A percentile compares a stretch with the other conserved stretches of the same genome.
Evolutionary conservation across 305 asterid genomes (phyloP).

Genomic region (Fraxinus paxiana): DNA sequence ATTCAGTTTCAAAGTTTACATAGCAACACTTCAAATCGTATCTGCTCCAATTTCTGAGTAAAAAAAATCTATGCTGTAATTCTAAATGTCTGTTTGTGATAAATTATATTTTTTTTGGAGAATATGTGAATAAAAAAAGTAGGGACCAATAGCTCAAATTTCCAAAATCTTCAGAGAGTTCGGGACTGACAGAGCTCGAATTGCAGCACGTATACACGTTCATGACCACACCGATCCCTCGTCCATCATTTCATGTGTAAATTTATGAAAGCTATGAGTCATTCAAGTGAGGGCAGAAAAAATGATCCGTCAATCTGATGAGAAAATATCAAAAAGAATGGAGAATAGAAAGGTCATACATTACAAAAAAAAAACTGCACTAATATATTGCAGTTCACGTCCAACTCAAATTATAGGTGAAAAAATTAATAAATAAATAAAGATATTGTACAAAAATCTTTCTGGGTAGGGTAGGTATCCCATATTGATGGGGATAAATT

Average conservation of each 20-base stretch:
- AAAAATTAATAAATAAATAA: not conserved
- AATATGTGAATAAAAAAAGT: not conserved
- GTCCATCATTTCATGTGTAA: not conserved
- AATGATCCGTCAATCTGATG: not conserved
- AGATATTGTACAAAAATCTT: not conserved
- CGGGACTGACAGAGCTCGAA: not conserved
- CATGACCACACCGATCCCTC: not conserved
- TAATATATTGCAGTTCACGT: conserved; percentile 3
- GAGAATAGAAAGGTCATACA: not conserved
- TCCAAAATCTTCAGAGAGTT: not conserved
- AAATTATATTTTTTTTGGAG: not conserved
- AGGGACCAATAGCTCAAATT: not conserved
- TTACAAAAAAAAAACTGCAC: conserved; percentile 20
- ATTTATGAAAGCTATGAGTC: not conserved
- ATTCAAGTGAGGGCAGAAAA: not conserved
- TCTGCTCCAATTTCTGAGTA: not conserved
- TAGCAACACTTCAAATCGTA: not conserved
- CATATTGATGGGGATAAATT: conserved; percentile 10
- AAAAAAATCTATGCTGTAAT: not conserved
- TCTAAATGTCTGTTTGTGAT: not conserved
- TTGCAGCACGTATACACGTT: not conserved
- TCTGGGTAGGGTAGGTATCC: conserved; percentile 2
- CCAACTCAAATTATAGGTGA: not conserved
- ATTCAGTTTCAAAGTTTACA: not conserved
- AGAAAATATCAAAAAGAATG: not conserved